Conservation (phyloP, 2,329 filamentous ascomycete genomes). For the Venturia aucupariae region DNA sequence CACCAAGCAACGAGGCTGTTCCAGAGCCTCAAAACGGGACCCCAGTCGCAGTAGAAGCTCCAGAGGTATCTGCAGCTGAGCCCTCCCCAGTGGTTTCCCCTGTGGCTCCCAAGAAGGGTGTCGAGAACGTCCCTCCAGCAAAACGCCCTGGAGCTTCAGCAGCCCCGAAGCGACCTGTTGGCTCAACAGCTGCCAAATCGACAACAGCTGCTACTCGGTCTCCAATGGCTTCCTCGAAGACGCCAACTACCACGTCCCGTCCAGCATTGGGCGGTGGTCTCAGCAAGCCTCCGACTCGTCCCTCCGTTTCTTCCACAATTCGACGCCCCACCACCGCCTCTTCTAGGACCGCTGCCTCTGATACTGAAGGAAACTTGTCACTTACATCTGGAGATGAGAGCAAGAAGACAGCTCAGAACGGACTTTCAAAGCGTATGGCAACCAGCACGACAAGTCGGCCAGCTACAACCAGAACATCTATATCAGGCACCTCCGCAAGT, state of each 20-base stretch:
- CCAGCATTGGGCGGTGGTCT: slow-evolving; percentile 9
- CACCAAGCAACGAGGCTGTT: neutral
- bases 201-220: neutral
- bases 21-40: neutral
- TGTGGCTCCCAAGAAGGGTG: neutral
- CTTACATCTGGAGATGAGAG: slow-evolving; percentile 14
- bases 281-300: slow-evolving; percentile 13
- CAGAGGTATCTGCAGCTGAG: neutral
- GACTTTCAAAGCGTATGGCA: slow-evolving; percentile 12
- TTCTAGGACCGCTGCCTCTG: slow-evolving; percentile 5
- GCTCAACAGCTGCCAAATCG: neutral
- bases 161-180: neutral
- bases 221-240: slow-evolving; percentile 1
- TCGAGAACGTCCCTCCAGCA: neutral
- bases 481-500: neutral
- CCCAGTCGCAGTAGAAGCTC: neutral
- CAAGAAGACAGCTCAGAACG: slow-evolving; percentile 11
- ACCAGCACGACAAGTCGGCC: slow-evolving; percentile 5
- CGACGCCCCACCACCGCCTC: slow-evolving; percentile 9
- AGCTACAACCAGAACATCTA: neutral
- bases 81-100: neutral
- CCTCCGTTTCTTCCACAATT: neutral
- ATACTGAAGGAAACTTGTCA: slow-evolving; percentile 4
- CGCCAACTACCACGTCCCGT: slow-evolving; percentile 5
- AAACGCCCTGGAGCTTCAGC: neutral